Conservation (phyloP, 2,329 filamentous ascomycete species). For the Trichoderma sp. region DNA sequence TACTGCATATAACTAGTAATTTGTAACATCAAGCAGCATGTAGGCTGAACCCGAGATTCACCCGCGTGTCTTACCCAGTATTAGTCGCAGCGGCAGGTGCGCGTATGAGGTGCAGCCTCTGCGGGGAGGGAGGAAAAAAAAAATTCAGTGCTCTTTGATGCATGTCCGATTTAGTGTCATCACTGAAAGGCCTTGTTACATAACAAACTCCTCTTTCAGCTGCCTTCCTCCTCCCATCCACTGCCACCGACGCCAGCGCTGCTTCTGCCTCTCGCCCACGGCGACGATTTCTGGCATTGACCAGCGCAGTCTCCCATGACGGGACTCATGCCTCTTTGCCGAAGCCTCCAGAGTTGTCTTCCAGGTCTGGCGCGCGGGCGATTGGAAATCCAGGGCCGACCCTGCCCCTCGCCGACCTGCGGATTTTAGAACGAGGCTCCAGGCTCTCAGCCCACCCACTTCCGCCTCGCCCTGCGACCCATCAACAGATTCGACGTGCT, state of each 20-base stretch:
- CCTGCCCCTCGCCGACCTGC: conserved; percentile 31
- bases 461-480: conserved; percentile 15
- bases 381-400: conserved; percentile 30
- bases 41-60: conserved; percentile 29
- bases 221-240: not conserved
- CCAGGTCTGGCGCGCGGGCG: conserved; percentile 34
- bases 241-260: conserved; percentile 6
- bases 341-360: conserved; percentile 36
- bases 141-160: conserved; percentile 6
- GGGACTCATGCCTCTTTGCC: conserved; percentile 38
- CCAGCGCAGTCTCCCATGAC: conserved; percentile 32
- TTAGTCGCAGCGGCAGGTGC: not conserved
- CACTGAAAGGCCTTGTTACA: conserved; percentile 15
- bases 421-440: conserved; percentile 24
- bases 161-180: conserved; percentile 23
- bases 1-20: not conserved
- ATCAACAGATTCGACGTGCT: conserved; percentile 16
- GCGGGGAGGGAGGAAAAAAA: conserved; percentile 25
- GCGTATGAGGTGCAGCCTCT: conserved; percentile 16
- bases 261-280: conserved; percentile 22
- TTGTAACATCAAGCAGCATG: not conserved
- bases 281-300: conserved; percentile 31
- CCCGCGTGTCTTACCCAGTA: conserved; percentile 22
- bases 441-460: conserved; percentile 17
- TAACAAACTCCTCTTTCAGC: conserved; percentile 20